Percentiles rank a stretch among this genome's conserved stretches.
These are phyloP conservation scores for Quercus parvula DNA, from an alignment of 306 rosid species.

Conservation along the genomic window DNA sequence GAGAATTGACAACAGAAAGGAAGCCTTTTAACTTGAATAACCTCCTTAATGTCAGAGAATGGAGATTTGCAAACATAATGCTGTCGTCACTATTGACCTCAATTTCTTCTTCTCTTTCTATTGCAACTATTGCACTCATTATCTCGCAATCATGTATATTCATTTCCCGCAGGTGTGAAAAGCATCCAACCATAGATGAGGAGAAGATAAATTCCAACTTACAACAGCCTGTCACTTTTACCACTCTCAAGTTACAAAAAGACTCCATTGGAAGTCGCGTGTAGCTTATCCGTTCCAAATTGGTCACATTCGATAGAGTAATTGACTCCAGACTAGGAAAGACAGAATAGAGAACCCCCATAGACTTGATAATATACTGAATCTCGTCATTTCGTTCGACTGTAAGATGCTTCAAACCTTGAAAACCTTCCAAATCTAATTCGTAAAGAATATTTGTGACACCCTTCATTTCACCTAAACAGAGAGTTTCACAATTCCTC, in stretches of 20 bases:
- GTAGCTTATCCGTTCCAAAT: background rate
- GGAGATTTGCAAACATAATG: background rate
- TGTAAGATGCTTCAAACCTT: background rate
- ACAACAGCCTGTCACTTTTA: background rate
- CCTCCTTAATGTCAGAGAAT: background rate
- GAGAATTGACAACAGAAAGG: too few relatives aligned
- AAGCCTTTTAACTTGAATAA: background rate
- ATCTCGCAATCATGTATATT: background rate
- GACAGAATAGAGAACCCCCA: background rate
- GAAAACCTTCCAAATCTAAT: background rate
- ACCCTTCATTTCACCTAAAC: rapidly evolving
- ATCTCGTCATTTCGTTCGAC: rapidly evolving
- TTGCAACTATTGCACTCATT: background rate
- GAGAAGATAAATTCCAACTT: background rate
- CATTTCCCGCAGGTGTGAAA: background rate
- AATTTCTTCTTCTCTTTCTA: background rate
- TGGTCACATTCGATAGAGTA: rapidly evolving
- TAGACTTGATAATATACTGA: background rate
- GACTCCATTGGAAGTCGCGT: rapidly evolving
- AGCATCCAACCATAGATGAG: background rate
- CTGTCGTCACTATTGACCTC: background rate
- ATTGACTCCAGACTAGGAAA: background rate
- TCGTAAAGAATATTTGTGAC: background rate
- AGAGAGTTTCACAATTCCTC: background rate
- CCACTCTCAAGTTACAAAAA: background rate